These are phyloP conservation scores for Epipyxis sp. DNA, from an alignment of 108 stramenopile species.

Conservation along the genomic window DNA sequence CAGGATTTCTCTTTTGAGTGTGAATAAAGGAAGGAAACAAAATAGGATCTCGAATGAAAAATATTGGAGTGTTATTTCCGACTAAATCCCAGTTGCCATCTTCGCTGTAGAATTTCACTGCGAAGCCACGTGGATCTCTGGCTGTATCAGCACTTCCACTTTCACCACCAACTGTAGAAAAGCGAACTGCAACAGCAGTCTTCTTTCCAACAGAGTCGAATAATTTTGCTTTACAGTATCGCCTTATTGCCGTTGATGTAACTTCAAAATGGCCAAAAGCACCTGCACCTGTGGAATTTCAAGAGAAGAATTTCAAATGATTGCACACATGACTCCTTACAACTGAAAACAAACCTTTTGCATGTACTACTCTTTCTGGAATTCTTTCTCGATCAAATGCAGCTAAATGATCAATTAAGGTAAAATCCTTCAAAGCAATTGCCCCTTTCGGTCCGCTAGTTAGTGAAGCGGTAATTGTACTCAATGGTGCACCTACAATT, in stretches of 20 bases:
- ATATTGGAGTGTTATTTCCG: slow-evolving; percentile 71
- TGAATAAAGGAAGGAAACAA: slow-evolving; percentile 69
- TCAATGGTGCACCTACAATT: slow-evolving; percentile 4
- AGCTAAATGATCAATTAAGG: slow-evolving; percentile 59
- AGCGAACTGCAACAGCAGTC: slow-evolving; percentile 63
- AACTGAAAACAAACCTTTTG: slow-evolving; percentile 54
- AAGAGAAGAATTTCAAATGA: neutral
- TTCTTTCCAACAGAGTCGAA: slow-evolving; percentile 56
- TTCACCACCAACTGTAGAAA: slow-evolving; percentile 66
- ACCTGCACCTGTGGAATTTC: slow-evolving; percentile 56
- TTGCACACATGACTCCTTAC: neutral
- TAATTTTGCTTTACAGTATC: slow-evolving; percentile 57
- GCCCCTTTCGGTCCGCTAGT: slow-evolving; percentile 49
- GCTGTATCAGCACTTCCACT: slow-evolving; percentile 63
- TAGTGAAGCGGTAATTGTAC: slow-evolving; percentile 41
- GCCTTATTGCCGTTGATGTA: slow-evolving; percentile 34
- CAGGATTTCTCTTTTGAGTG: slow-evolving; percentile 69
- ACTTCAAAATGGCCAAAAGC: slow-evolving; percentile 68
- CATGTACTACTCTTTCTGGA: slow-evolving; percentile 69
- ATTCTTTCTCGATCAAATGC: slow-evolving; percentile 69
- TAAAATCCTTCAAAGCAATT: slow-evolving; percentile 60
- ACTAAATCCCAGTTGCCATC: slow-evolving; percentile 70
- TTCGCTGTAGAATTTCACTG: slow-evolving; percentile 68
- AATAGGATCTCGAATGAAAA: slow-evolving; percentile 67
- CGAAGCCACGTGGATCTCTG: slow-evolving; percentile 65